Evolutionary conservation across 1,139 yeast species (phyloP), one percentile per base, ranked within the genome.

Genomic region (Kurtzmaniella quercitrusa): DNA sequence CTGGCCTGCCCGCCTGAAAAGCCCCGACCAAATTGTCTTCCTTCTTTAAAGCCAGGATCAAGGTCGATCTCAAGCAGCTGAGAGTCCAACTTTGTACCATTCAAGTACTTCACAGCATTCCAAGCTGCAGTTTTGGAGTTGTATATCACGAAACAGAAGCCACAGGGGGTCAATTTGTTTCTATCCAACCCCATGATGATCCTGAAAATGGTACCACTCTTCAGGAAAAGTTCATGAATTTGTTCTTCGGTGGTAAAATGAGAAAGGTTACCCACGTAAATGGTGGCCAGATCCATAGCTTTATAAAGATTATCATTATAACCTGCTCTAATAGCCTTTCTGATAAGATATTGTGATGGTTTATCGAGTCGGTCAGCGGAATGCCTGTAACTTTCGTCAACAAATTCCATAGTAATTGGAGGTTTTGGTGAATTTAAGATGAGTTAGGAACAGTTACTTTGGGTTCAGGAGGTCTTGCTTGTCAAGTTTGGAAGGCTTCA

Each of bases 161-260:
- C 98, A 60, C 98, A 90, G 1, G 98, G 98, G 0, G 96, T 89
- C 56, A 83, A 80, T 52, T 85, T 84, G 58, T 83, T 83, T 49
- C 96, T 75, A 59, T 91, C 97, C 42, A 91, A 74, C 0, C 98
- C 98, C 98, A 93, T 91, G 46, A 91, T 81, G 39, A 90, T 86
- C 54, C 85, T 73, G 49, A 80, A 80, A 33, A 91, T 82, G 11
- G 77, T 68, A 1, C 98, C 98, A 58, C 87, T 80, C 55, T 83
- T 83, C 54, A 84, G 77, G 57, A 91, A 89, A 43, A 91, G 67
- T 59, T 90, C 98, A 59, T 83, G 85, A 21, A 91, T 79, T 60
- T 91, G 97, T 59, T 93, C 98, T 61, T 93, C 98, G 1, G 96
- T 85, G 2, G 97, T 90, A 63, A 84, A 86, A 56, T 87, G 88